phyloP scores from a whole-genome alignment of 2,329 filamentous ascomycete genomes.

The Paracoccidioides brasiliensis region DNA sequence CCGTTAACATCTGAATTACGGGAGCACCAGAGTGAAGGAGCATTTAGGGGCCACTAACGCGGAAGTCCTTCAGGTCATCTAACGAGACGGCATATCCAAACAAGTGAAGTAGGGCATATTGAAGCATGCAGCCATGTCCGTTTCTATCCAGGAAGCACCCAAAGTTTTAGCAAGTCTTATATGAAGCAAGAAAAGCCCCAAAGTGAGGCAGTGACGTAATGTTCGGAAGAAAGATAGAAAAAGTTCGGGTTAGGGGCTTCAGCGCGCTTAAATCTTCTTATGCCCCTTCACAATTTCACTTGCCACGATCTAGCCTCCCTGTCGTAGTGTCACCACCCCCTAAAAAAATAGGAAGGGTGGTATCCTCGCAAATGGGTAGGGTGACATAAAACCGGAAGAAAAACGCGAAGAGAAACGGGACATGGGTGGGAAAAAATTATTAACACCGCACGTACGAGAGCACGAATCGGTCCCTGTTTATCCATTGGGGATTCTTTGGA shows the following conservation, averaged over 20 bases:
- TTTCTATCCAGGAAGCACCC: constrained; percentile 46
- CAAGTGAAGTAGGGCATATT: constrained; percentile 94
- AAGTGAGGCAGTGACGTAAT: background rate
- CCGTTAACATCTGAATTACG: constrained; percentile 6
- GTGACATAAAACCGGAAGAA: background rate
- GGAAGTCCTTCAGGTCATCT: constrained; percentile 92
- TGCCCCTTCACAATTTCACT: background rate
- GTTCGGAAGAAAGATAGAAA: background rate
- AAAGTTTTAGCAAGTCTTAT: background rate
- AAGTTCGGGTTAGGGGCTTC: background rate
- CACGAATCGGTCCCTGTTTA: constrained; percentile 96
- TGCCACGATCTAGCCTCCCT: background rate
- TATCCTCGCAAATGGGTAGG: background rate
- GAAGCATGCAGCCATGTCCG: constrained; percentile 98
- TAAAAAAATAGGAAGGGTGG: background rate
- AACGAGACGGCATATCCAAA: constrained; percentile 80
- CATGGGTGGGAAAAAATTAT: background rate
- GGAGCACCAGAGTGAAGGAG: background rate
- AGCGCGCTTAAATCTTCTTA: background rate
- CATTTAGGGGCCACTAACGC: constrained; percentile 48
- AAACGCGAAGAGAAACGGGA: background rate
- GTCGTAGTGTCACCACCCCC: background rate
- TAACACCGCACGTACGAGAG: constrained; percentile 65
- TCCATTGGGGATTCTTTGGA: constrained; percentile 95
- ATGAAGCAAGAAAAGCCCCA: background rate